A percentile compares a stretch with the other conserved stretches of the same genome.
phyloP scores from a whole-genome alignment of 1,284 basidiomycete genomes.

The Heterobasidion irregulare region DNA sequence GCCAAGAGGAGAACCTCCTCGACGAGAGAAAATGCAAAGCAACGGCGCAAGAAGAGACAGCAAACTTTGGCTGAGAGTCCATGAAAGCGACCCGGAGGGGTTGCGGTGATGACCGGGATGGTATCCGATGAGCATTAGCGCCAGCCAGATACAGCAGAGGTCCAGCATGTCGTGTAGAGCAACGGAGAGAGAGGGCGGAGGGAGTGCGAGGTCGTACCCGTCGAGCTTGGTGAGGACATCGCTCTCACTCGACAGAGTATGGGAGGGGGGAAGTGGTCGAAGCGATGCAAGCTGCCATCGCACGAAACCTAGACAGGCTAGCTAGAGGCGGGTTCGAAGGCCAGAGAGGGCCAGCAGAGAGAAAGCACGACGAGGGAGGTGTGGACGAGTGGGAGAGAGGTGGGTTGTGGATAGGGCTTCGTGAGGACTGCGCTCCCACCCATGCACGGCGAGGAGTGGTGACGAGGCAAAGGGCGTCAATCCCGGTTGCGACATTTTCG shows the following conservation, averaged over 20 bases:
- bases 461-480: background rate
- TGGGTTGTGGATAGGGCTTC: slow-evolving; percentile 14
- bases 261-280: background rate
- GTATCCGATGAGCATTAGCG: no score
- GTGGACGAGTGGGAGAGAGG: background rate
- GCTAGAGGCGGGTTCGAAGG: no score
- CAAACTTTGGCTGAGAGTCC: no score
- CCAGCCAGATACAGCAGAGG: no score
- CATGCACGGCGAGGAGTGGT: slow-evolving; percentile 1
- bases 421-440: slow-evolving; percentile 21
- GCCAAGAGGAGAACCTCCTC: no score
- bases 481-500: background rate
- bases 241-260: background rate
- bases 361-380: background rate
- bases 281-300: background rate
- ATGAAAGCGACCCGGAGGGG: no score
- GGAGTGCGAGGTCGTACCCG: background rate
- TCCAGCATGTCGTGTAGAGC: no score
- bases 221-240: background rate
- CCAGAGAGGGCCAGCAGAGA: background rate
- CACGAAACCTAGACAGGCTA: background rate
- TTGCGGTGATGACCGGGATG: no score
- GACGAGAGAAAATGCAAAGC: no score
- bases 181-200: no score
- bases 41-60: no score